These are phyloP conservation scores for Diaporthe amygdali DNA, from an alignment of 2,329 filamentous ascomycete genomes.

Conservation along the genomic window DNA sequence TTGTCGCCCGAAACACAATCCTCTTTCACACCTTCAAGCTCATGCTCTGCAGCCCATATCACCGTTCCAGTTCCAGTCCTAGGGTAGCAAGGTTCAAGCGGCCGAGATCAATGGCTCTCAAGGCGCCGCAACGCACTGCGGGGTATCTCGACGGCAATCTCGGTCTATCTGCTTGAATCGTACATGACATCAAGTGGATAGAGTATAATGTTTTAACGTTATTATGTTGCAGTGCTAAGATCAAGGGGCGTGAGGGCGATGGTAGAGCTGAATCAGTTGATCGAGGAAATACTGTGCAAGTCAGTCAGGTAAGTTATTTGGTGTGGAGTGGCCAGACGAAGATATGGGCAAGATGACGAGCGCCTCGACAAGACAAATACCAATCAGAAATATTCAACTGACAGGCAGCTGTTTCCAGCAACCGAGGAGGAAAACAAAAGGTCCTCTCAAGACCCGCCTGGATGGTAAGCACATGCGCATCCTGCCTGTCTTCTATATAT, in stretches of 20 bases:
- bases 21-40: neutral
- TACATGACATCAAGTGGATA: neutral
- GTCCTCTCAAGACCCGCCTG: neutral
- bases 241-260: neutral
- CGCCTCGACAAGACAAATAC: neutral
- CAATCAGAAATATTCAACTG: neutral
- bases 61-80: neutral
- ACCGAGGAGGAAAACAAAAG: neutral
- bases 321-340: neutral
- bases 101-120: neutral
- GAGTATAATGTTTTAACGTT: neutral
- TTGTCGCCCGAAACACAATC: no score
- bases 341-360: neutral
- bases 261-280: neutral
- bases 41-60: neutral
- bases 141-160: slow-evolving; percentile 10
- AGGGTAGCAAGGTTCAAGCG: neutral
- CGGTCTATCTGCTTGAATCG: neutral
- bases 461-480: slow-evolving; percentile 10
- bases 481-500: slow-evolving; percentile 3
- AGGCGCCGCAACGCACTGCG: neutral
- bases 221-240: neutral
- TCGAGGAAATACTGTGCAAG: neutral
- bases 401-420: neutral
- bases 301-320: neutral